phyloP scores from a whole-genome alignment of 2,329 filamentous ascomycete genomes.

The Trichoderma breve region DNA sequence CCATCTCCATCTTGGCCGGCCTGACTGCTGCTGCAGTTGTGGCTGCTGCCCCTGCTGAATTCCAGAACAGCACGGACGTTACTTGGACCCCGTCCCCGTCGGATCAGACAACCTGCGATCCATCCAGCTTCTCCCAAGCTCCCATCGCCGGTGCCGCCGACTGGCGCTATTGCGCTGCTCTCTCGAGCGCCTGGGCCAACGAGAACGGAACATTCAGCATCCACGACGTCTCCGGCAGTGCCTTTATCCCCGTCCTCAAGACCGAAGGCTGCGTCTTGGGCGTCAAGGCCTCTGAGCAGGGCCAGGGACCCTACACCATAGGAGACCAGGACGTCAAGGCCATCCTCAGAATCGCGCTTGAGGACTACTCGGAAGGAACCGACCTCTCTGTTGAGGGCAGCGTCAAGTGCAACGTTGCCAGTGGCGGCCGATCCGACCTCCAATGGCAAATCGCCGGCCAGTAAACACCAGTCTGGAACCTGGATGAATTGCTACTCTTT shows the following conservation, averaged over 20 bases:
- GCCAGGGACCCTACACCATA: slow-evolving; percentile 24
- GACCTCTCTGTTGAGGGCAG: slow-evolving; percentile 25
- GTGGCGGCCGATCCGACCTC: slow-evolving; percentile 23
- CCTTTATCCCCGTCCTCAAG: slow-evolving; percentile 28
- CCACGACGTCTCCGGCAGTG: slow-evolving; percentile 19
- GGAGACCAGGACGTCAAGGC: slow-evolving; percentile 28
- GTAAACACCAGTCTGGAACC: not conserved
- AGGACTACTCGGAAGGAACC: slow-evolving; percentile 24
- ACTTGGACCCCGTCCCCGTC: slow-evolving; percentile 29
- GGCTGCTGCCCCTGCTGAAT: slow-evolving; percentile 11
- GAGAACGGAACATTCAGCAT: slow-evolving; percentile 34
- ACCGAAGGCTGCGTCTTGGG: slow-evolving; percentile 29
- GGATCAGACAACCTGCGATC: slow-evolving; percentile 30
- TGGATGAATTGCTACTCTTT: not conserved
- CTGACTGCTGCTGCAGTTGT: slow-evolving; percentile 1
- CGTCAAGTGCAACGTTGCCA: slow-evolving; percentile 24
- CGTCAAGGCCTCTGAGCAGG: slow-evolving; percentile 26
- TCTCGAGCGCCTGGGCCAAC: slow-evolving; percentile 31
- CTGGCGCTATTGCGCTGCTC: slow-evolving; percentile 33
- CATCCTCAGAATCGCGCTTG: slow-evolving; percentile 25
- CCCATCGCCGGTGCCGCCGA: slow-evolving; percentile 28
- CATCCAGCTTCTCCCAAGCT: slow-evolving; percentile 26
- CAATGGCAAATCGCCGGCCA: slow-evolving; percentile 26
- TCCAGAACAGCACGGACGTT: slow-evolving; percentile 24
- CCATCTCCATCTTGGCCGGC: not conserved